Evolutionary conservation across 2,329 filamentous ascomycete genomes (phyloP), one percentile per base, ranked within the genome.

Genomic region (Penicillium sp.): DNA sequence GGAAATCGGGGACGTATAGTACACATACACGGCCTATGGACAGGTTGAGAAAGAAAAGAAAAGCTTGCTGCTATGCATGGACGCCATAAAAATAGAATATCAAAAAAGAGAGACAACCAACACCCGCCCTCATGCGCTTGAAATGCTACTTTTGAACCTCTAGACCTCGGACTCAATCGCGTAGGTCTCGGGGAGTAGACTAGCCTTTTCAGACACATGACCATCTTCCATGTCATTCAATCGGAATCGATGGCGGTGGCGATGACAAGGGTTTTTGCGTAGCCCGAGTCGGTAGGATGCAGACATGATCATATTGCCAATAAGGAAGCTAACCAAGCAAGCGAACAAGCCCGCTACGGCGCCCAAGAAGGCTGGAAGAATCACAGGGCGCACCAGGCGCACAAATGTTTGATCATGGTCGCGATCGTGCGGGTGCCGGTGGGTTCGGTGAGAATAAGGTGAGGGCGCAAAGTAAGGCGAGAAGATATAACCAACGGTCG

Each of bases 341-440:
- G 73, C 74, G 9, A 73, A 54, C 24, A 78, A 55, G 24, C 75
- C 75, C 3, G 73, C 72, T 2, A 67, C 64, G 4, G 75, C 63
- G 9, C 76, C 76, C 6, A 76, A 58, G 2, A 78, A 55, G 11
- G 71, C 71, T 3, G 76, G 76, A 19, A 78, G 60, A 21, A 78
- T 61, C 10, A 76, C 71, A n/a, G 74, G 70, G 4, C 71, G 69
- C 6, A 76, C 60, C 3, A 71, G 55, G 37, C 66, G 65, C 26
- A 70, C 47, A 51, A 74, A 68, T 27, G 59, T 49, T 29, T 50
- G 46, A n/a, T 52, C 27, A n/a, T 52, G 58, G 45, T n/a, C n/a
- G n/a, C 59, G 52, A 29, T 61, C 55, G 31, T 64, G 58, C 52
- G 65, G 68, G 26, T 55, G 62, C 47, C 62, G 61, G 39, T 68